These are phyloP conservation scores for Mortierella sp. DNA, from an alignment of 371 early-diverging fungal species.

Conservation along the genomic window DNA sequence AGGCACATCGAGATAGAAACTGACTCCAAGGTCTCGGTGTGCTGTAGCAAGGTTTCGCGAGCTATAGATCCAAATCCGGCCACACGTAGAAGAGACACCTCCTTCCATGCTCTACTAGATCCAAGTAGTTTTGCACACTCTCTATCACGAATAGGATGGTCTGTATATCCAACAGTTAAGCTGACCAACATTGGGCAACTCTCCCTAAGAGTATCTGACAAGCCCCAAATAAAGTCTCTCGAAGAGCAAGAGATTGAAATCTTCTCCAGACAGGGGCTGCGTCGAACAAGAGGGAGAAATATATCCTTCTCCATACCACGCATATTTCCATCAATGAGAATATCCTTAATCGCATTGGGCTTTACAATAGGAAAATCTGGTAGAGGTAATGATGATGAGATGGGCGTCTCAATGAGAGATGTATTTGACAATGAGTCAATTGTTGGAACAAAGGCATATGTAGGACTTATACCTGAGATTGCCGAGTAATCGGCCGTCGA, in stretches of 20 bases:
- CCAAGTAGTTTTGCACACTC: background rate
- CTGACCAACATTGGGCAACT: background rate
- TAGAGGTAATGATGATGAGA: background rate
- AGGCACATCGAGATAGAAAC: background rate
- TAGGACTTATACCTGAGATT: background rate
- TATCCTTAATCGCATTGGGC: background rate
- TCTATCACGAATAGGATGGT: background rate
- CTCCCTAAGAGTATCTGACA: background rate
- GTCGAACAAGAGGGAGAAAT: background rate
- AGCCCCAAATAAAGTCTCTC: background rate
- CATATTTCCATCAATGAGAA: conserved; percentile 10
- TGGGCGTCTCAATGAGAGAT: too few species aligned
- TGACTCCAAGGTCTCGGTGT: background rate
- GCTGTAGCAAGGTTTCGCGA: background rate
- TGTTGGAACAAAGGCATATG: background rate
- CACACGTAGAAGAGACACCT: background rate
- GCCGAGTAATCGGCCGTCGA: background rate
- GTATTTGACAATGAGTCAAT: too few species aligned
- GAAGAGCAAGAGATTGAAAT: background rate
- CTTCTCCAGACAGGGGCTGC: background rate
- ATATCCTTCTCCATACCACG: background rate
- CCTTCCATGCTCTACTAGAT: background rate
- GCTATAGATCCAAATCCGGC: background rate
- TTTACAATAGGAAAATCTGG: background rate
- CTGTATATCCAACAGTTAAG: background rate